Conservation (phyloP, 495 filamentous ascomycete species). For the Hypoxylon lienhwacheense region DNA sequence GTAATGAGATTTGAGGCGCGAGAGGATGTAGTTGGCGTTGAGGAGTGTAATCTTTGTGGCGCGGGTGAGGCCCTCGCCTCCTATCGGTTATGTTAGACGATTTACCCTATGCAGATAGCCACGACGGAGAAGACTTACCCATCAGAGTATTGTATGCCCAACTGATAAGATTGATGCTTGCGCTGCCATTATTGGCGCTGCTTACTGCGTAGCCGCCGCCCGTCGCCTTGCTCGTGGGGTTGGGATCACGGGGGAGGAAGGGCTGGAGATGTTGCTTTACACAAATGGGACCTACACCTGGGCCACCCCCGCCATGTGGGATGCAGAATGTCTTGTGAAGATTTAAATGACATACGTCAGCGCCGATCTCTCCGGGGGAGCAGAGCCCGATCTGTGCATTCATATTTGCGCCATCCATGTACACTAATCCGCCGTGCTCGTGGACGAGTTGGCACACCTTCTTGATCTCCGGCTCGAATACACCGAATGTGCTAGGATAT, state of each 20-base stretch:
- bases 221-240: slow-evolving; percentile 49
- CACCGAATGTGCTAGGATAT: slow-evolving; percentile 95
- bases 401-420: slow-evolving; percentile 99
- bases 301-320: slow-evolving; percentile 93
- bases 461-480: slow-evolving; percentile 92
- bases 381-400: slow-evolving; percentile 98
- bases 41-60: slow-evolving; percentile 93
- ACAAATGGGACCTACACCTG: slow-evolving; percentile 93
- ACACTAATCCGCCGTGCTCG: slow-evolving; percentile 87
- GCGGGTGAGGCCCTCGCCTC: slow-evolving; percentile 83
- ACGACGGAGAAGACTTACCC: slow-evolving; percentile 52
- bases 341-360: slow-evolving; percentile 97
- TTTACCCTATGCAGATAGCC: not conserved
- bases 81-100: slow-evolving; percentile 38
- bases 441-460: slow-evolving; percentile 86
- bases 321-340: slow-evolving; percentile 99
- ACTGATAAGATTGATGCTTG: slow-evolving; percentile 92
- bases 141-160: slow-evolving; percentile 99
- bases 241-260: slow-evolving; percentile 70
- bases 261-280: slow-evolving; percentile 79
- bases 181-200: slow-evolving; percentile 87
- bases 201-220: slow-evolving; percentile 66
- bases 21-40: slow-evolving; percentile 97
- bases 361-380: slow-evolving; percentile 94
- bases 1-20: slow-evolving; percentile 86